Conservation (phyloP, 805 yeast genomes). For the Myxozyma udenii region DNA sequence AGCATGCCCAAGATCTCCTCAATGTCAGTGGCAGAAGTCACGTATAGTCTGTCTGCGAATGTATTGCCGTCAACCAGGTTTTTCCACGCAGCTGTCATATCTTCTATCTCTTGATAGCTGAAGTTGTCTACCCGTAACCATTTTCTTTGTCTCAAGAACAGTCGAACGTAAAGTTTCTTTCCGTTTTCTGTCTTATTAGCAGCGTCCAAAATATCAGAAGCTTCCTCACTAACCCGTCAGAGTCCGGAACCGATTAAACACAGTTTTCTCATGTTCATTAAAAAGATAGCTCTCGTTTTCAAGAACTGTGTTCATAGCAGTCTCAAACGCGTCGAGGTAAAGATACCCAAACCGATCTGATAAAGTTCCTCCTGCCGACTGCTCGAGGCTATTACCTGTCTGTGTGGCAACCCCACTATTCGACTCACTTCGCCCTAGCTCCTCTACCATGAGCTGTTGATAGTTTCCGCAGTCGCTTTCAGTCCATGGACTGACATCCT, state of each 20-base stretch:
- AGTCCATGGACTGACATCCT: no score
- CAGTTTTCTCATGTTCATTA: slow-evolving; percentile 12
- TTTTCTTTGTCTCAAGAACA: slow-evolving; percentile 22
- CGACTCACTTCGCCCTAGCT: background rate
- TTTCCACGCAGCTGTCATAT: slow-evolving; percentile 10
- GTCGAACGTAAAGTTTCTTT: slow-evolving; percentile 24
- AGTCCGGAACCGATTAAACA: slow-evolving; percentile 15
- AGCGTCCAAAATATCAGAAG: background rate
- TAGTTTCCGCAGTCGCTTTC: no score
- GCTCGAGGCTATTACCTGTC: background rate
- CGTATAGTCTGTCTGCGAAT: slow-evolving; percentile 1
- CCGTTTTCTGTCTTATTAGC: slow-evolving; percentile 15
- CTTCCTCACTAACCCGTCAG: slow-evolving; percentile 9
- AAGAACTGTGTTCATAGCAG: slow-evolving; percentile 22
- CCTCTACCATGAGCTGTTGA: no score
- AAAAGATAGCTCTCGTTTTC: slow-evolving; percentile 23
- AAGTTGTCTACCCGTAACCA: slow-evolving; percentile 24
- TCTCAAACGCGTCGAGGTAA: slow-evolving; percentile 24
- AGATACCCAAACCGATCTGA: slow-evolving; percentile 8
- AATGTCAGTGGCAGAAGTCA: background rate
- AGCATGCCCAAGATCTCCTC: slow-evolving; percentile 17
- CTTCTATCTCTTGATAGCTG: slow-evolving; percentile 19
- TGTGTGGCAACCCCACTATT: background rate
- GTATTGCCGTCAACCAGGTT: slow-evolving; percentile 1
- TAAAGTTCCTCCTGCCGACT: background rate